Base-by-base conservation (phyloP, 1,139 yeast genomes). In the Hanseniaspora gamundiae region DNA sequence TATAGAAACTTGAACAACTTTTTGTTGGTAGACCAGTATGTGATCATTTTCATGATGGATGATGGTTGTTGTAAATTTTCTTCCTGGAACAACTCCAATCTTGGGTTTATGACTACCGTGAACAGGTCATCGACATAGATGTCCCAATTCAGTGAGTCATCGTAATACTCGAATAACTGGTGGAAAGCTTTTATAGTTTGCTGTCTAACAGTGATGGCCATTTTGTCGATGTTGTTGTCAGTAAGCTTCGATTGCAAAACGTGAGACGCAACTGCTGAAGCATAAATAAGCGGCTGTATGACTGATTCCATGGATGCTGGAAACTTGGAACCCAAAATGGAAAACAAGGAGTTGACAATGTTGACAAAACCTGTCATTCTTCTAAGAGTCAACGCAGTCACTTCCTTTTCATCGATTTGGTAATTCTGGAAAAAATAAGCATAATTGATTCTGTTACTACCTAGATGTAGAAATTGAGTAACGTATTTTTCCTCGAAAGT, bases 21-120 rank as follows among this genome's bases (percentile, higher is more conserved):
- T 11, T 69, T 66, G 26, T 66, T 63, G 13, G 71, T 67, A 39
- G 91, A 72, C 78, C 94, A 74, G 14, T 74, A 67, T 4, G 74
- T 64, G 52, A 88, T 73, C n/a, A 86, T 60, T 46, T 69, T 74
- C 74, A 88, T 67, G 42, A 88, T 61, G 0, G 94, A 74, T 0
- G 96, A 86, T 1, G 88, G 80, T 54, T 80, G 87, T 55, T 86
- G 94, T 40, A 83, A 67, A 57, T 88, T 88, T 54, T 84, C 95
- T 36, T 66, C 70, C 2, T 82, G 80, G 59, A 88, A 87, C 21
- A 71, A 68, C 1, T 52, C 65, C 53, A 91, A 67, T 54, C 93
- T 74, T 11, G 94, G 88, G 20, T 58, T 55, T n/a, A 91, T 66
- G 31, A 87, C 66, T 38, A 66, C 57, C 2, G 64, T 58, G 55